A percentile compares a stretch with the other conserved stretches of the same genome.
Conservation (phyloP, 2,329 filamentous ascomycete species). For the Aspergillus pseudoviridinutans region DNA sequence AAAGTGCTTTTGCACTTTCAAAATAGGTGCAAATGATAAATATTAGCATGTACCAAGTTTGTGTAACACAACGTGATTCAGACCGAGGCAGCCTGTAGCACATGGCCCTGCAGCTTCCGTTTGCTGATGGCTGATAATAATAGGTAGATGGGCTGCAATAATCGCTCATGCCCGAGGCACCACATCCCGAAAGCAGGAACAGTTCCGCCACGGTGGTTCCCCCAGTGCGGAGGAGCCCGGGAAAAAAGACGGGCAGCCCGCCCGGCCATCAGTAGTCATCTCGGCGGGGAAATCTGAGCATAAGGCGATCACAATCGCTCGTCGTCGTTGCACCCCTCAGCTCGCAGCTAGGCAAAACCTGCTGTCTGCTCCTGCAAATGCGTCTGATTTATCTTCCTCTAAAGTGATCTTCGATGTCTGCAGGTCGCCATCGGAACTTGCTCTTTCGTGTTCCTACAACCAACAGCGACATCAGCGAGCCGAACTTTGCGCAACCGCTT, state of each 20-base stretch:
- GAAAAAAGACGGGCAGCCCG: slow-evolving; percentile 11
- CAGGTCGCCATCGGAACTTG: slow-evolving; percentile 20
- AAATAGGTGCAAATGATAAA: not conserved
- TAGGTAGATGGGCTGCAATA: not conserved
- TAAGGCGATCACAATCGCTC: slow-evolving; percentile 14
- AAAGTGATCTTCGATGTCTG: slow-evolving; percentile 20
- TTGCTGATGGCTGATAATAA: not conserved
- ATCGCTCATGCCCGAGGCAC: not conserved
- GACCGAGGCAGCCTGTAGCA: not conserved
- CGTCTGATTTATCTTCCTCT: not conserved
- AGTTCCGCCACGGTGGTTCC: not conserved
- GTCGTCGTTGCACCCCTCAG: slow-evolving; percentile 9
- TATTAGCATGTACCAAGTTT: not conserved
- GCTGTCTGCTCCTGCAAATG: slow-evolving; percentile 5
- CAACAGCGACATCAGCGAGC: slow-evolving; percentile 12
- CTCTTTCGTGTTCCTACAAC: slow-evolving; percentile 16
- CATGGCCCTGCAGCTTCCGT: not conserved
- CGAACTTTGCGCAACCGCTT: slow-evolving; percentile 21
- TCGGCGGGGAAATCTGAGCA: slow-evolving; percentile 15
- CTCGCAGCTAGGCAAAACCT: slow-evolving; percentile 7
- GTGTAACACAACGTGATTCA: not conserved
- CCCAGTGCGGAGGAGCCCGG: slow-evolving; percentile 22
- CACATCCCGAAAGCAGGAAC: slow-evolving; percentile 4
- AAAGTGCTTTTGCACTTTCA: not conserved
- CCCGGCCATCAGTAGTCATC: slow-evolving; percentile 9